These are phyloP conservation scores for Colletotrichum spinosum DNA, from an alignment of 2,329 filamentous ascomycete genomes.

Conservation along the genomic window DNA sequence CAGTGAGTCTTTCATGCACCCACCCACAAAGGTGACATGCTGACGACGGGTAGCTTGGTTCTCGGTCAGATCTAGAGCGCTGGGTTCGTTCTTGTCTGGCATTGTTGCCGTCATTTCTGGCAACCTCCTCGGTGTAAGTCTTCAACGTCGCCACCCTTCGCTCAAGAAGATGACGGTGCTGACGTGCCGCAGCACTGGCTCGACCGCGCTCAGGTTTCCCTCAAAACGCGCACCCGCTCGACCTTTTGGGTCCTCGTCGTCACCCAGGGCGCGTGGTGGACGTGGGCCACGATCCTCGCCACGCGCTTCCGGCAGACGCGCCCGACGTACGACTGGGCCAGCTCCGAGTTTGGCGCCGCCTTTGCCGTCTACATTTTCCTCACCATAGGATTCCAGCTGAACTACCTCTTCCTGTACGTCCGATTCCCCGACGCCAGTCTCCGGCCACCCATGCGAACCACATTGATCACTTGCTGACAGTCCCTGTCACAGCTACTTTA, in stretches of 20 bases:
- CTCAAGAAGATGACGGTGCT: background rate
- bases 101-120: constrained; percentile 74
- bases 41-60: constrained; percentile 68
- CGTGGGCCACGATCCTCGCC: constrained; percentile 75
- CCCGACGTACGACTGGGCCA: constrained; percentile 75
- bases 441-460: background rate
- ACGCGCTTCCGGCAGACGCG: constrained; percentile 67
- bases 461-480: background rate
- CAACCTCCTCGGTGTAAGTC: constrained; percentile 70
- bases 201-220: constrained; percentile 65
- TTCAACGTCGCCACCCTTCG: constrained; percentile 9
- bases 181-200: constrained; percentile 60
- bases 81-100: constrained; percentile 78
- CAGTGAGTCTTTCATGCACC: constrained; percentile 43
- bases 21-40: constrained; percentile 38
- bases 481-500: constrained; percentile 67
- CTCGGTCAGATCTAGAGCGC: constrained; percentile 73
- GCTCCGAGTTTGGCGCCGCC: constrained; percentile 71
- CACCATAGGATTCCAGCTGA: constrained; percentile 76
- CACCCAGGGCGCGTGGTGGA: constrained; percentile 77
- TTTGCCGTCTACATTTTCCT: constrained; percentile 78
- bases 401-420: constrained; percentile 76
- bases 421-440: background rate
- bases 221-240: constrained; percentile 65
- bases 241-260: constrained; percentile 66